Percentiles rank a stretch among this genome's conserved stretches.
Evolutionary conservation across 768 basidiomycete genomes (phyloP).

Genomic region (Guyanaporus albipodus): DNA sequence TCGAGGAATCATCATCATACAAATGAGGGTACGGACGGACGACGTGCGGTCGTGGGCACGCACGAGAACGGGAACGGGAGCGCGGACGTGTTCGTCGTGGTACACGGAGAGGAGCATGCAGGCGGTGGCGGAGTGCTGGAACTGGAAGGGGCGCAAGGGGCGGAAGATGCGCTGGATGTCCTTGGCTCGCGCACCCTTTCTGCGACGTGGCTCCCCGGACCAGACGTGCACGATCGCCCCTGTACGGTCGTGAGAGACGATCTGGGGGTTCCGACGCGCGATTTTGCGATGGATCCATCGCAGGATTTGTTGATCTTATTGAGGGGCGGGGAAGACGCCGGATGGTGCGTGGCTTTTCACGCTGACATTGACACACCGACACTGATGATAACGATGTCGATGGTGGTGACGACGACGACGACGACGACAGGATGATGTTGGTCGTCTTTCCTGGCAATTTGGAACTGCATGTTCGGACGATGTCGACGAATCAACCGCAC

Average conservation of each 20-base stretch:
- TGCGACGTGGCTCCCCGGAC: slow-evolving; percentile 20
- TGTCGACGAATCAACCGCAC: slow-evolving; percentile 41
- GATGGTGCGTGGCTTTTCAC: slow-evolving; percentile 13
- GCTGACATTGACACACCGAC: no score
- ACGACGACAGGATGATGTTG: slow-evolving; percentile 8
- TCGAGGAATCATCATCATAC: no score
- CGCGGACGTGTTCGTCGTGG: no score
- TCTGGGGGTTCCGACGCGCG: slow-evolving; percentile 41
- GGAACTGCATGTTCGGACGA: slow-evolving; percentile 42
- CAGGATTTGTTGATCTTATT: slow-evolving; percentile 55
- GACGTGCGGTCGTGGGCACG: background rate
- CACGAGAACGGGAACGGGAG: background rate
- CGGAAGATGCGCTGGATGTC: no score
- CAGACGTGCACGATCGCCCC: slow-evolving; percentile 1
- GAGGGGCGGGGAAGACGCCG: slow-evolving; percentile 17
- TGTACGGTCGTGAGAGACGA: slow-evolving; percentile 29
- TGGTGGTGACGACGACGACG: no score
- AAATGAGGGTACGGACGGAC: no score
- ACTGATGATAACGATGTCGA: no score
- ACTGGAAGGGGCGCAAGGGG: no score
- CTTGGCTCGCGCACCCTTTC: slow-evolving; percentile 26
- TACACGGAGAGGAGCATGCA: no score
- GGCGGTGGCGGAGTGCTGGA: no score
- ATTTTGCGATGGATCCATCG: slow-evolving; percentile 64
- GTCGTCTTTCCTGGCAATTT: slow-evolving; percentile 14